Base-by-base conservation (phyloP, 2,329 filamentous ascomycete species). In the Penicillium psychrosexuale region DNA sequence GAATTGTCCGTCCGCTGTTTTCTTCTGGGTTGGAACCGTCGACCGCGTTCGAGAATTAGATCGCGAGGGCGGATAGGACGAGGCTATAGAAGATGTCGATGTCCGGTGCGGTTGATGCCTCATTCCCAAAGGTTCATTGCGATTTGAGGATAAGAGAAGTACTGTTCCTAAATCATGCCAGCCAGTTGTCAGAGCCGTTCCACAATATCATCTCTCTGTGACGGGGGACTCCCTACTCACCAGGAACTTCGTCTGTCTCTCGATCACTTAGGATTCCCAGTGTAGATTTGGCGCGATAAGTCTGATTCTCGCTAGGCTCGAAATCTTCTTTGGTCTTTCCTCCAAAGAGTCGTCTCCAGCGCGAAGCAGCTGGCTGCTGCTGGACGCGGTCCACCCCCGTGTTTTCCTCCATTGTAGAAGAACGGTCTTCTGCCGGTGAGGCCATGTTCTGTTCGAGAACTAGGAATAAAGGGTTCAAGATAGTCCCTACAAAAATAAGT, bases 201-300 rank as follows among this genome's bases (percentile, higher is more conserved):
- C 19, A 37, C 8, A 12, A 27, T 28, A 12, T 24, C 17, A 27
- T 17, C n/a, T 36, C 22, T 15, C 6, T 0, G 0, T 34, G 9
- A 8, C 8, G 7, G 13, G 7, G 13, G 2, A 6, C 3, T 36
- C 34, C 22, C 36, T 11, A 59, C 82, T 60, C 76, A 91, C 90
- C 90, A 62, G 92, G 92, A 12, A 96, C 91, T 74, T 96, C 89
- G 59, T 94, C 88, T 0, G 91, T 96, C 54, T 87, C 72, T 45
- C 78, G 83, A 65, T 94, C 90, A 66, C 91, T 92, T 60, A 96
- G 72, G 27, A 97, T 89, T n/a, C 92, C 91, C 76, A 96, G 68
- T 15, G 77, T 84, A 75, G 82, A 83, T 67, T 75, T 82, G 28
- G 69, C 48, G 31, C 72, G 69, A 57, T 73, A 72, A 22, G 53